Percentiles rank a stretch among this genome's conserved stretches.
phyloP scores from a whole-genome alignment of 768 basidiomycete species.

The Boletales sp. region DNA sequence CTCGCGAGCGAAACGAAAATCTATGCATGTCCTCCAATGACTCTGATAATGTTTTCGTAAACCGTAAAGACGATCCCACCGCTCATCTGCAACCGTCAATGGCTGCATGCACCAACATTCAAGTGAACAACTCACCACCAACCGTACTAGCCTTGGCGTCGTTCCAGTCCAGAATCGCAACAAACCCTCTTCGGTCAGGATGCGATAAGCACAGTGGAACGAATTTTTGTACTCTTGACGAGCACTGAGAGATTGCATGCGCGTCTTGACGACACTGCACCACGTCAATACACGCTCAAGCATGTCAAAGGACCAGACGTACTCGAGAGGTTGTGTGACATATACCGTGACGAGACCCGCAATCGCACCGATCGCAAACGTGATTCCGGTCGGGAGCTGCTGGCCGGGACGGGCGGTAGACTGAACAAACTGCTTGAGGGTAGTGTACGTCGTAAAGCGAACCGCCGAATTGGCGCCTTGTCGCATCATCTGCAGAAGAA shows the following conservation, averaged over 20 bases:
- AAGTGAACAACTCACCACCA: constrained; percentile 59
- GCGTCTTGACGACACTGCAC: constrained; percentile 88
- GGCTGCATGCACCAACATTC: neutral
- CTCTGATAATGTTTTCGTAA: constrained; percentile 76
- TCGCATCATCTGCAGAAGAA: constrained; percentile 74
- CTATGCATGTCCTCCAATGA: constrained; percentile 34
- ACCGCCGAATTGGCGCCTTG: constrained; percentile 98
- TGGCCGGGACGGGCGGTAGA: constrained; percentile 81
- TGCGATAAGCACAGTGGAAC: constrained; percentile 93
- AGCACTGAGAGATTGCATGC: constrained; percentile 93
- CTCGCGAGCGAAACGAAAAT: too few relatives aligned
- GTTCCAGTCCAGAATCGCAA: constrained; percentile 96
- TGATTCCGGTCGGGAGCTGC: constrained; percentile 79
- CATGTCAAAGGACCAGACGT: constrained; percentile 19
- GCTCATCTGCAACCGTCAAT: constrained; percentile 56
- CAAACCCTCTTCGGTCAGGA: constrained; percentile 90
- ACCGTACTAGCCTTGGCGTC: constrained; percentile 79
- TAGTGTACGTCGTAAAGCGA: constrained; percentile 92
- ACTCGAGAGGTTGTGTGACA: constrained; percentile 84
- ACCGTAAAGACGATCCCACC: constrained; percentile 92
- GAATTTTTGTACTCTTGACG: constrained; percentile 84
- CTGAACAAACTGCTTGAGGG: constrained; percentile 90
- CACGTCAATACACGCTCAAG: neutral
- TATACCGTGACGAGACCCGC: constrained; percentile 96
- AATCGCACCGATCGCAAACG: constrained; percentile 90